Conservation (phyloP, 1,284 basidiomycete species). For the Melampsora americana region DNA sequence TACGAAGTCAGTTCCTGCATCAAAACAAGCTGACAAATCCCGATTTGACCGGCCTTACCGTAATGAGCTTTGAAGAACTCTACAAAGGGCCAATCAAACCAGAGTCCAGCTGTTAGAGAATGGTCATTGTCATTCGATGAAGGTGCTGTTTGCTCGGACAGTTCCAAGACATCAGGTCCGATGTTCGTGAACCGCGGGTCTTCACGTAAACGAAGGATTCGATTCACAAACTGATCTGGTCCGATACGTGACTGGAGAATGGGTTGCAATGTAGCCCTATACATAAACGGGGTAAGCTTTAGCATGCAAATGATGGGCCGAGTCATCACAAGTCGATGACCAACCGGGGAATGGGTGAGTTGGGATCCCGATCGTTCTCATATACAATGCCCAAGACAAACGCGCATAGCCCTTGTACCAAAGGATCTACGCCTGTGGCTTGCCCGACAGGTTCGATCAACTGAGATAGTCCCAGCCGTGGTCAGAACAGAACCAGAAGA, state of each 20-base stretch:
- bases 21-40: background rate
- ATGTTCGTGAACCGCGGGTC: constrained; percentile 86
- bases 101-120: constrained; percentile 68
- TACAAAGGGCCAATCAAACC: constrained; percentile 98
- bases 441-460: constrained; percentile 92
- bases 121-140: constrained; percentile 50
- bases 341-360: constrained; percentile 74
- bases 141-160: constrained; percentile 44
- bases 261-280: constrained; percentile 76
- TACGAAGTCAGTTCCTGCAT: constrained; percentile 14
- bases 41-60: constrained; percentile 61
- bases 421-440: constrained; percentile 74
- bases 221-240: constrained; percentile 80
- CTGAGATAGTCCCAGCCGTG: constrained; percentile 55
- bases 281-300: background rate
- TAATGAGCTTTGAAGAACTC: constrained; percentile 99
- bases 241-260: constrained; percentile 77
- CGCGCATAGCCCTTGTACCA: constrained; percentile 85
- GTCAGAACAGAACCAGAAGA: constrained; percentile 1
- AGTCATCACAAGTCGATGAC: constrained; percentile 45
- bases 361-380: constrained; percentile 87
- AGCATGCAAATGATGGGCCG: background rate
- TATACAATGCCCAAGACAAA: constrained; percentile 91
- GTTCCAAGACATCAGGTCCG: constrained; percentile 66
- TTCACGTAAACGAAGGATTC: constrained; percentile 79